These are phyloP conservation scores for Xylaria castorea DNA, from an alignment of 495 filamentous ascomycete species.

Conservation along the genomic window DNA sequence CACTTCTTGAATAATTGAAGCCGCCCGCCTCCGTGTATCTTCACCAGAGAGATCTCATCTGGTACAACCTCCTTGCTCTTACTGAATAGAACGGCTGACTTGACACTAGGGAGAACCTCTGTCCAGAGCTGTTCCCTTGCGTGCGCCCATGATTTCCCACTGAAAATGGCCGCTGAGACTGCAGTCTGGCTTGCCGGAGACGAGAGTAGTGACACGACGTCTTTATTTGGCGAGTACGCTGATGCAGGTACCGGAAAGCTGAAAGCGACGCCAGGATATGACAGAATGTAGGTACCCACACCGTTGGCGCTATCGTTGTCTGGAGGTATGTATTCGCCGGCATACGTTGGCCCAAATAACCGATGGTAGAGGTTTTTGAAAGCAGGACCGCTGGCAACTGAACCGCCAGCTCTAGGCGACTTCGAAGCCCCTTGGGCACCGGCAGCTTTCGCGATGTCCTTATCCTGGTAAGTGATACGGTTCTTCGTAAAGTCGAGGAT, in stretches of 20 bases:
- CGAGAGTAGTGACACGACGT: conserved; percentile 85
- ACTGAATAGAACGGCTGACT: conserved; percentile 52
- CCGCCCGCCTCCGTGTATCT: conserved; percentile 74
- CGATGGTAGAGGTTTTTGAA: conserved; percentile 93
- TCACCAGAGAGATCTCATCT: conserved; percentile 83
- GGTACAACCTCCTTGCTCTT: conserved; percentile 69
- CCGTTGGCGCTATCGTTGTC: conserved; percentile 37
- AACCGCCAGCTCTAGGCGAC: conserved; percentile 40
- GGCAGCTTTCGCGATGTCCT: conserved; percentile 75
- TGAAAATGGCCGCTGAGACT: conserved; percentile 85
- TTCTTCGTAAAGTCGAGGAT: conserved; percentile 89
- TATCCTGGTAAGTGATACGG: conserved; percentile 80
- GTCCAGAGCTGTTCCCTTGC: conserved; percentile 77
- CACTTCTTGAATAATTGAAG: conserved; percentile 75
- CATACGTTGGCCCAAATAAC: conserved; percentile 88
- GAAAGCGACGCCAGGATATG: conserved; percentile 93
- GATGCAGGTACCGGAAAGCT: conserved; percentile 80
- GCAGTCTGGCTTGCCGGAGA: conserved; percentile 76
- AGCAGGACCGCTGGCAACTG: conserved; percentile 67
- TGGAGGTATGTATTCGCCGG: conserved; percentile 81
- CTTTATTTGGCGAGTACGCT: conserved; percentile 79
- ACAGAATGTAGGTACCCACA: conserved; percentile 77
- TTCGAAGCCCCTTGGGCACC: conserved; percentile 52
- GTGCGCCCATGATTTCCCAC: conserved; percentile 87
- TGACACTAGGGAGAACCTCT: conserved; percentile 70